Conservation (phyloP, 345 rosid species). For the Euphorbia lathyris region DNA sequence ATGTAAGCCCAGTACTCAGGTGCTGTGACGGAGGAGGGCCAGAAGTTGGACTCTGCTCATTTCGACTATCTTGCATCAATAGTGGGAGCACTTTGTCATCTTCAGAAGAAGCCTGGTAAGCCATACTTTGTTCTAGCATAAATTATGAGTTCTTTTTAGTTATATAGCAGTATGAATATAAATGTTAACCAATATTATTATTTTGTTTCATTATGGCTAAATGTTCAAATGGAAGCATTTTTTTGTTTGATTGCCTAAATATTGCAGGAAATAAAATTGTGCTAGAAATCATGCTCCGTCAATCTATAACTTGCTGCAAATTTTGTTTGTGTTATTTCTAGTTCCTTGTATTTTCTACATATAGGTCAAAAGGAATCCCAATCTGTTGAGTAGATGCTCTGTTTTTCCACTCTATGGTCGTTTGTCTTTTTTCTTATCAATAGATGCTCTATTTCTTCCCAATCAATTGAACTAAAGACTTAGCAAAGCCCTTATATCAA, state of each 20-base stretch:
- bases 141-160: not conserved
- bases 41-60: conserved; percentile 38
- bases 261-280: not conserved
- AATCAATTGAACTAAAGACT: too few relatives aligned
- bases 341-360: not conserved
- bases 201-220: not conserved
- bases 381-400: too few relatives aligned
- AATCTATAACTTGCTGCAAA: not conserved
- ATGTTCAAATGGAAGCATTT: not conserved
- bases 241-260: not conserved
- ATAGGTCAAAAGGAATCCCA: too few relatives aligned
- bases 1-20: not conserved
- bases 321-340: not conserved
- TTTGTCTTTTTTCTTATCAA: too few relatives aligned
- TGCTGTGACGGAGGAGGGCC: conserved; percentile 25
- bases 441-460: too few relatives aligned
- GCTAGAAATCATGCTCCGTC: not conserved
- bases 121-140: not conserved
- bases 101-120: conserved; percentile 61
- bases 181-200: not conserved
- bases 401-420: too few relatives aligned
- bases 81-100: conserved; percentile 72
- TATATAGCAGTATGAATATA: not conserved
- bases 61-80: conserved; percentile 42
- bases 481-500: too few relatives aligned